Percentiles rank a stretch among this genome's conserved stretches.
Conservation (phyloP, 225 moss, liverwort and hornwort species). For the Neckera pumila region DNA sequence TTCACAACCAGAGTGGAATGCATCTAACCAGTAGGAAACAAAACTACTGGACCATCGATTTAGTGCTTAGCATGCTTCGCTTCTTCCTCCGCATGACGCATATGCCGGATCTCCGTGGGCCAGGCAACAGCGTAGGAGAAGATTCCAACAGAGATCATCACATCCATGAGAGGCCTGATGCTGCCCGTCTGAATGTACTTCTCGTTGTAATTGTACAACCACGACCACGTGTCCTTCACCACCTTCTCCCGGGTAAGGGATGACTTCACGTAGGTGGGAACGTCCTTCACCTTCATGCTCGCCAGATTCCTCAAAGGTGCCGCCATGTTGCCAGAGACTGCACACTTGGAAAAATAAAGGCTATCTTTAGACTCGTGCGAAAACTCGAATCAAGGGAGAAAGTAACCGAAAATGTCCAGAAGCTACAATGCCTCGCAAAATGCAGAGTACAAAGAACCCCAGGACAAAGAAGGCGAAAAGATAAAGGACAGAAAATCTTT, state of each 20-base stretch:
- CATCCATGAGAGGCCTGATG: conserved; percentile 63
- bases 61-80: conserved; percentile 54
- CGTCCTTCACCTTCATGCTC: conserved; percentile 85
- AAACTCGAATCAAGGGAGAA: neutral
- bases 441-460: neutral
- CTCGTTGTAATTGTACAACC: conserved; percentile 79
- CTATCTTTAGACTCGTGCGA: neutral
- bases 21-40: neutral
- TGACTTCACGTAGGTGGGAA: conserved; percentile 65
- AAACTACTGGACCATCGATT: neutral
- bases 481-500: neutral
- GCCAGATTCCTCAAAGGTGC: conserved; percentile 59
- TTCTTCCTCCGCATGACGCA: conserved; percentile 85
- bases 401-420: neutral
- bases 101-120: conserved; percentile 88
- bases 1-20: neutral
- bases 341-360: neutral
- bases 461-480: neutral
- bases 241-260: conserved; percentile 65
- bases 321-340: conserved; percentile 29
- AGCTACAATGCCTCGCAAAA: neutral
- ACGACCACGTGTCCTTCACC: conserved; percentile 61
- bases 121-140: conserved; percentile 54
- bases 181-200: conserved; percentile 93
- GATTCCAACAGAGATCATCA: conserved; percentile 47